Evolutionary conservation across 257 asterid genomes (phyloP), one percentile per base, ranked within the genome.

Genomic region (Nicotiana noctiflora): DNA sequence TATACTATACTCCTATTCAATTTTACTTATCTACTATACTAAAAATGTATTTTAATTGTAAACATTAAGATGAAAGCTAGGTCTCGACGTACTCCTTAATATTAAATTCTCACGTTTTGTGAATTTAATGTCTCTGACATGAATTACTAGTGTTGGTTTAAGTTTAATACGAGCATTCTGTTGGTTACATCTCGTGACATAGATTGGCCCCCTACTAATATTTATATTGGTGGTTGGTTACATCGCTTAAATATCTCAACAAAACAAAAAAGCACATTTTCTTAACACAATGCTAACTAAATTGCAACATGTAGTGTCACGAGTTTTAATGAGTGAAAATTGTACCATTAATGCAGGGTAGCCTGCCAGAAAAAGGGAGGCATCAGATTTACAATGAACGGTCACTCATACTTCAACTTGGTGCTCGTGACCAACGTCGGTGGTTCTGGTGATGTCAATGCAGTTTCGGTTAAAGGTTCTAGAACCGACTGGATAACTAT

Each of bases 351-450:
- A 59, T 63, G 82, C 70, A 80, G 83, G 77, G 77, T 80, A n/a
- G 40, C 29, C 0, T 80, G 83, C 78, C 79, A 80, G 62, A 80
- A 8, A 70, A 80, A 15, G 2, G 83, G 83, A 3, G 83, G 83
- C 4, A 80, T 80, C 13, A 66, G 83, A 32, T 80, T 64, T 65
- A 80, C 83, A 52, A 66, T 80, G 23, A 80, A 52, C 19, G 83
- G 83, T 15, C 83, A 80, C 67, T 66, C 77, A 3, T 80, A 80
- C 55, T 80, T 80, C 25, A 80, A 52, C 14, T 31, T 80, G 4
- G 76, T 79, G 2, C 21, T 79, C 4, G 74, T 79, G 1, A 79
- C 82, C 2, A 79, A 79, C 49, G 82, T 79, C 6, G 82, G 82
- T 0, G 76, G 82, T 40, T 79, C 82, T 8, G 82, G 82, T 0